These are phyloP conservation scores for Hansenula lynferdii DNA, from an alignment of 1,139 yeast genomes.

Conservation along the genomic window DNA sequence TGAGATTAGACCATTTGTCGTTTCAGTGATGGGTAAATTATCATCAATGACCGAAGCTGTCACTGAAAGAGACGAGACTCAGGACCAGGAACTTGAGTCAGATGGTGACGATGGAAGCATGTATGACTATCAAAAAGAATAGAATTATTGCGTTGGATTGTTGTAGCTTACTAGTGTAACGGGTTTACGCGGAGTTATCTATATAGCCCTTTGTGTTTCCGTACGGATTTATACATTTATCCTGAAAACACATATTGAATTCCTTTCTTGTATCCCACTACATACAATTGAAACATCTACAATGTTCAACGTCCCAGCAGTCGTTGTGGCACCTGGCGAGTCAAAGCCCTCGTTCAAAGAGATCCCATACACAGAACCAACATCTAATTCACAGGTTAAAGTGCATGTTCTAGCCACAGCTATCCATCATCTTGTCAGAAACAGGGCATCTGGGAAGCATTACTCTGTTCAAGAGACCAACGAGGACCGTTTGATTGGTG, in stretches of 20 bases:
- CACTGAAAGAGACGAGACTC: slow-evolving; percentile 22
- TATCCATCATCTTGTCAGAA: slow-evolving; percentile 9
- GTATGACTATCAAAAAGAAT: background rate
- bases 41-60: slow-evolving; percentile 45
- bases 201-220: too few relatives aligned
- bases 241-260: too few relatives aligned
- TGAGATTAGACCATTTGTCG: slow-evolving; percentile 80
- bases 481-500: slow-evolving; percentile 4
- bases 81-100: slow-evolving; percentile 10
- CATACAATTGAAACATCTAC: too few relatives aligned
- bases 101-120: slow-evolving; percentile 1
- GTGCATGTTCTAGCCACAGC: slow-evolving; percentile 5
- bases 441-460: slow-evolving; percentile 7
- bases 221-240: too few relatives aligned
- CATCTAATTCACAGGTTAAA: background rate
- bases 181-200: too few relatives aligned
- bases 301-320: slow-evolving; percentile 1
- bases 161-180: too few relatives aligned
- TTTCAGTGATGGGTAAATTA: slow-evolving; percentile 74
- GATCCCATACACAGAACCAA: background rate
- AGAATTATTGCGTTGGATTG: background rate
- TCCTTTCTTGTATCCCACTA: too few relatives aligned
- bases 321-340: background rate
- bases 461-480: slow-evolving; percentile 3
- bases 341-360: background rate